These are phyloP conservation scores for Yamadazyma philogaea DNA, from an alignment of 805 yeast genomes.

Conservation along the genomic window DNA sequence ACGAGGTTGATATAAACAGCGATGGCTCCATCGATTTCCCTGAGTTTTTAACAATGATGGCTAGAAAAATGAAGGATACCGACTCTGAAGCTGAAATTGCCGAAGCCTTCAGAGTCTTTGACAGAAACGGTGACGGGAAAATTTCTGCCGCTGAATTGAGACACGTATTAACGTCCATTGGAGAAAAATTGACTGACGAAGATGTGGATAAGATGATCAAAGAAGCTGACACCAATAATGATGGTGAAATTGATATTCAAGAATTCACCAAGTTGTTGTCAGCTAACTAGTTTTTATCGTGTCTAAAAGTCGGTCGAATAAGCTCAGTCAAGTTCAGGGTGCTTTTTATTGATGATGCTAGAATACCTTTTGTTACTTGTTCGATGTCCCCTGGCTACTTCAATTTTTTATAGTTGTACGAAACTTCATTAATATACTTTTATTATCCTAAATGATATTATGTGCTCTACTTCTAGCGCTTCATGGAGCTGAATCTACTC, in stretches of 20 bases:
- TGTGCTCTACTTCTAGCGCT: constrained; percentile 1
- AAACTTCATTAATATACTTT: background rate
- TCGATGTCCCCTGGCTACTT: background rate
- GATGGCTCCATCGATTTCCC: constrained; percentile 66
- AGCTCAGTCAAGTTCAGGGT: background rate
- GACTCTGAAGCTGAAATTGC: constrained; percentile 96
- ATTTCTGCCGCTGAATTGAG: constrained; percentile 95
- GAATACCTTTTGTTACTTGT: too few relatives aligned
- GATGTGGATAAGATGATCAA: constrained; percentile 97
- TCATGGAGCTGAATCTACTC: constrained; percentile 18
- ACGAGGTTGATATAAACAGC: constrained; percentile 94
- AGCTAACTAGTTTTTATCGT: constrained; percentile 49
- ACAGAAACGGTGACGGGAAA: constrained; percentile 93
- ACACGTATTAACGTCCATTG: constrained; percentile 95
- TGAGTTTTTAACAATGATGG: constrained; percentile 45
- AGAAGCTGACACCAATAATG: constrained; percentile 93
- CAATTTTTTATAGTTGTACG: background rate
- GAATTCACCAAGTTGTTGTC: constrained; percentile 90
- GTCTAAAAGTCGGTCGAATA: constrained; percentile 1
- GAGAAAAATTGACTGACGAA: constrained; percentile 93
- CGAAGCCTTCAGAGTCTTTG: constrained; percentile 98
- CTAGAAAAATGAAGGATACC: constrained; percentile 83
- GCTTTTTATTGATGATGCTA: too few relatives aligned
- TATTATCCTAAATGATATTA: background rate
- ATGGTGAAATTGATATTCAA: constrained; percentile 95